A percentile compares a stretch with the other conserved stretches of the same genome.
Conservation (phyloP, 2,329 filamentous ascomycete genomes). For the Fusarium caatingaense region DNA sequence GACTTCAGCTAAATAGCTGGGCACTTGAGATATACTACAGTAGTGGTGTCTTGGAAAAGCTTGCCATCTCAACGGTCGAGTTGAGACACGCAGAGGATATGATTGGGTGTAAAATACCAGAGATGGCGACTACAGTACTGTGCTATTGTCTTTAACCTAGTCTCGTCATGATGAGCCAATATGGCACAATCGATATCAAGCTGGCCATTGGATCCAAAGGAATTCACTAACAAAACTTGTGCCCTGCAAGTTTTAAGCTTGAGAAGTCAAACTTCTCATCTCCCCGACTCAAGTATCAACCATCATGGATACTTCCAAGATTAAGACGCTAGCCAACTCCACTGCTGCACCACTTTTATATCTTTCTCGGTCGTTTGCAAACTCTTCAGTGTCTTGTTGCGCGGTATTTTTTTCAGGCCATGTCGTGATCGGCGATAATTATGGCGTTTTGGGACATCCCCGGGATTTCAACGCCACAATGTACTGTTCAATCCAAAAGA, state of each 20-base stretch:
- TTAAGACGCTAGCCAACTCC: slow-evolving; percentile 22
- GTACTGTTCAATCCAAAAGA: slow-evolving; percentile 6
- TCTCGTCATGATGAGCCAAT: slow-evolving; percentile 31
- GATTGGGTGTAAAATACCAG: slow-evolving; percentile 20
- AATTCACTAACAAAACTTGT: neutral
- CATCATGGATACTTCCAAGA: slow-evolving; percentile 3
- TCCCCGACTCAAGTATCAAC: neutral
- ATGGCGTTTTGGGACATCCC: slow-evolving; percentile 37
- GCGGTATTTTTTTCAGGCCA: slow-evolving; percentile 17
- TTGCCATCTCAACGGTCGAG: neutral
- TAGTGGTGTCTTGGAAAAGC: neutral
- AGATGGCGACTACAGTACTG: slow-evolving; percentile 7
- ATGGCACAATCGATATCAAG: slow-evolving; percentile 36
- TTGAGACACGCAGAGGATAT: slow-evolving; percentile 2
- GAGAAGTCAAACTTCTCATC: neutral
- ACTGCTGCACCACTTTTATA: slow-evolving; percentile 38
- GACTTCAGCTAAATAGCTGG: slow-evolving; percentile 9
- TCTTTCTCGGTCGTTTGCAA: slow-evolving; percentile 20
- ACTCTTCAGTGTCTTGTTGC: slow-evolving; percentile 8
- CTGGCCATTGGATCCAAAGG: neutral
- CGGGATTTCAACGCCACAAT: slow-evolving; percentile 31
- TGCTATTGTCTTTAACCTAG: slow-evolving; percentile 16
- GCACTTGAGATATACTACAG: slow-evolving; percentile 1
- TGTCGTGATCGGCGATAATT: slow-evolving; percentile 43
- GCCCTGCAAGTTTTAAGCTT: neutral